phyloP scores from a whole-genome alignment of 2,329 filamentous ascomycete species.

The Aureobasidium subglaciale region DNA sequence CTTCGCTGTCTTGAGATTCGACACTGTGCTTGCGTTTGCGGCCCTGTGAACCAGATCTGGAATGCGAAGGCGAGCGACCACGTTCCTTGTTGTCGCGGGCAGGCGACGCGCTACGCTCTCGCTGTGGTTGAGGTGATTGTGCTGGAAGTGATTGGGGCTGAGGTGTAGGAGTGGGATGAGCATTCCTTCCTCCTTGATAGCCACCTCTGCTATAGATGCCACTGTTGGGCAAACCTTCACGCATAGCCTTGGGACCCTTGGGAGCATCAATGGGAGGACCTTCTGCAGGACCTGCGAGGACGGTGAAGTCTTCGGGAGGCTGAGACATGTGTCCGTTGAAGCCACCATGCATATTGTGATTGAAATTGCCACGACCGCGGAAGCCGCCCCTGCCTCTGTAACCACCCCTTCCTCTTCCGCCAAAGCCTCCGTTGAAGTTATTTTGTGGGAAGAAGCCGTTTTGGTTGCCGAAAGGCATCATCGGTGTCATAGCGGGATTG shows the following conservation, averaged over 20 bases:
- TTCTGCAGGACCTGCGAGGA: constrained; percentile 11
- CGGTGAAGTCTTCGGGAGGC: constrained; percentile 10
- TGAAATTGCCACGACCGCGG: constrained; percentile 29
- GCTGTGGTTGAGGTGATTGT: constrained; percentile 12
- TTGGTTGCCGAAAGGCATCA: constrained; percentile 11
- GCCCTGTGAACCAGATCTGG: constrained; percentile 35
- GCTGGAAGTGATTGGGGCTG: constrained; percentile 13
- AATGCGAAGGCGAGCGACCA: constrained; percentile 21
- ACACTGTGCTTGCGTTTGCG: constrained; percentile 41
- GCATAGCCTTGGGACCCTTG: constrained; percentile 90
- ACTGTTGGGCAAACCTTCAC: constrained; percentile 78
- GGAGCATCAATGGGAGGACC: constrained; percentile 54
- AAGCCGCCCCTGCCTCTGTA: constrained; percentile 42
- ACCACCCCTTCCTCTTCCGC: constrained; percentile 13
- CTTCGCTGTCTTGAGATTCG: constrained; percentile 31
- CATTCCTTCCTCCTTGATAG: constrained; percentile 1
- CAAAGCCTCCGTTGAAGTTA: constrained; percentile 4
- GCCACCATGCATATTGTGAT: constrained; percentile 19
- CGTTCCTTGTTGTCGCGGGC: constrained; percentile 14
- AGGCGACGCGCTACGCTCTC: constrained; percentile 18
- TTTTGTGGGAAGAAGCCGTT: constrained; percentile 10
- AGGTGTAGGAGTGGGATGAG: constrained; percentile 30
- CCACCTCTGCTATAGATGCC: constrained; percentile 58
- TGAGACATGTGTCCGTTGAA: constrained; percentile 12
- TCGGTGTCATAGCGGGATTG: not conserved